Base-by-base conservation (phyloP, 2,329 filamentous ascomycete genomes). In the Neonectria neomacrospora region DNA sequence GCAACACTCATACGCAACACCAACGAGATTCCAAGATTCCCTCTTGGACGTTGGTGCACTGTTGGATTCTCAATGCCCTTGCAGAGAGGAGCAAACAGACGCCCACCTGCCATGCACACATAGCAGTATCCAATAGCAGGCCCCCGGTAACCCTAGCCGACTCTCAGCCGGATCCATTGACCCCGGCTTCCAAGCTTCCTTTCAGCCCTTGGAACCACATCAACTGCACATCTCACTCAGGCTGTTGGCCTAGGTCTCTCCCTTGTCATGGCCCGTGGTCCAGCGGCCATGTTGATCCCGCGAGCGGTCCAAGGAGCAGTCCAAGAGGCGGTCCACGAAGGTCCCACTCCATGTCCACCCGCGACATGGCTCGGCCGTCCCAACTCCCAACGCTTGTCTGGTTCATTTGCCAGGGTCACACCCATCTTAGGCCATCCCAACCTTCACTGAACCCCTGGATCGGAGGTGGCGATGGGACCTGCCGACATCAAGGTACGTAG, bases 341-440 rank as follows among this genome's bases (percentile, higher is more conserved):
- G 55, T 61, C 34, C 61, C 69, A 72, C 63, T 48, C 64, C 50
- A 51, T 65, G 48, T 58, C 65, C 59, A 63, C 61, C 58, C 58
- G 45, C 59, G 65, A 63, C 71, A 73, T 67, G 65, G 63, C 61
- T 58, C 58, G 54, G 64, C 56, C 58, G 44, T 64, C 55, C 54
- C 56, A 64, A 50, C 66, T 57, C 64, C 65, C 50, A 57, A 69
- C 65, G 68, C 69, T 65, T 67, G 53, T 58, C 67, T 63, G 59
- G 67, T 51, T 65, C 67, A 54, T 69, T 63, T 70, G 58, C 71
- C 55, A 63, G 67, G 70, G 65, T 66, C 63, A 64, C 66, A 68
- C 66, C 59, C 57, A 52, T 60, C 50, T 51, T 58, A 32, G 58
- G 41, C 37, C 54, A 64, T 64, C 58, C 54, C 63, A 67, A 61